Base-by-base conservation (phyloP, 352 stramenopile species). In the Phytophthora brassicae region DNA sequence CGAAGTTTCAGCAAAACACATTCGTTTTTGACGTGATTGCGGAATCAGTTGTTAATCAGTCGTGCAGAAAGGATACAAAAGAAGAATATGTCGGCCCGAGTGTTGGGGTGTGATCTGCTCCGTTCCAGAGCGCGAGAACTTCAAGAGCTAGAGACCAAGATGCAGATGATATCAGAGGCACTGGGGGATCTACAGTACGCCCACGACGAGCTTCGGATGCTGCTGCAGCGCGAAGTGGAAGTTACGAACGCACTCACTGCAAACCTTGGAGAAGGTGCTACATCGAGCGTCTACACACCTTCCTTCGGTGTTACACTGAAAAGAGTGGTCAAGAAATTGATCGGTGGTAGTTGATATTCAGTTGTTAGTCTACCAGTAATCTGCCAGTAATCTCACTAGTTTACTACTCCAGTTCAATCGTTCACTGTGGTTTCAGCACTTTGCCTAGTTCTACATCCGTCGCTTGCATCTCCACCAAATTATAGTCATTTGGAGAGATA, bases 81-180 rank as follows among this genome's bases (percentile, higher is more conserved):
- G 31, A 38, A 38, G 31, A 38, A 9, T 33, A 39, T n/a, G n/a
- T n/a, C n/a, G n/a, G n/a, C n/a, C 28, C 24, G 41, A 23, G 26
- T 39, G 17, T 52, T 52, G 26, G 23, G 22, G 24, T 14, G 45
- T n/a, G 24, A 52, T 16, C 45, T 52, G 16, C 26, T 51, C 8
- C 44, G 44, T 19, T 51, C 23, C 23, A 22, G 16, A 38, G 12
- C 26, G n/a, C 44, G 16, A 23, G 44, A 51, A 23, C 44, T 51
- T 22, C 26, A 51, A 51, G 24, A 39, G 26, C 13, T 51, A 6
- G 24, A 51, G 39, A 13, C 14, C 42, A 51, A 51, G 26, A 51
- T 41, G 26, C 24, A 51, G 23, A 23, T 39, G 24, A 39, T 51
- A 26, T 24, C 44, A 9, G 26, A 51, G 11, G 24, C 44, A 16